Evolutionary conservation across 2,329 filamentous ascomycete genomes (phyloP).

Genomic region (Didymella keratinophila): DNA sequence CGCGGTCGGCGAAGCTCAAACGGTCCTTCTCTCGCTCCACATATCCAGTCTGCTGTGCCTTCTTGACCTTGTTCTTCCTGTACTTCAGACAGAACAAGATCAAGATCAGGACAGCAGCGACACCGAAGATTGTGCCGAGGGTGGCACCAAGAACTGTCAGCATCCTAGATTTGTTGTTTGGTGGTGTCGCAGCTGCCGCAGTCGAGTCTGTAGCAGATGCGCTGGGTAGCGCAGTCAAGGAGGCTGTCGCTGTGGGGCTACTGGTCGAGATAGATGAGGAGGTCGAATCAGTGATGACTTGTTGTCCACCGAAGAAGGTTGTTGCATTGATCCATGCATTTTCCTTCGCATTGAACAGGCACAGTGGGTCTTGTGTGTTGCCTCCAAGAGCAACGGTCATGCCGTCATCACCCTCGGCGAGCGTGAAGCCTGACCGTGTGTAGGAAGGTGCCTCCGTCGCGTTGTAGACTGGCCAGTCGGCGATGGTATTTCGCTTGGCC

Average conservation of each 20-base stretch:
- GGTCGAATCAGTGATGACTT: conserved; percentile 40
- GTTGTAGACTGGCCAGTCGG: conserved; percentile 82
- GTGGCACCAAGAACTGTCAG: conserved; percentile 78
- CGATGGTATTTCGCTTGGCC: conserved; percentile 63
- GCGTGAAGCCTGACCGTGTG: conserved; percentile 72
- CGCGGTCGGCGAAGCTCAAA: conserved; percentile 60
- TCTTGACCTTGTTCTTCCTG: conserved; percentile 65
- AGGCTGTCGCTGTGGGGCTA: conserved; percentile 30
- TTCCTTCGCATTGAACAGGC: conserved; percentile 76
- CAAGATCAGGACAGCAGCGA: conserved; percentile 73
- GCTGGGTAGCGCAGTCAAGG: conserved; percentile 25
- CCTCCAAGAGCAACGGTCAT: conserved; percentile 83
- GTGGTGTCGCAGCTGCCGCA: conserved; percentile 37
- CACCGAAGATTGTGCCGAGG: conserved; percentile 79
- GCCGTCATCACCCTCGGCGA: conserved; percentile 72
- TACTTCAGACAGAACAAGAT: conserved; percentile 74
- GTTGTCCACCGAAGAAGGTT: conserved; percentile 63
- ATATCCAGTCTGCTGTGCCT: conserved; percentile 66
- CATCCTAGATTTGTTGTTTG: conserved; percentile 57
- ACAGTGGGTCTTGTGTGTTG: conserved; percentile 67
- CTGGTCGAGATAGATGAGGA: conserved; percentile 46
- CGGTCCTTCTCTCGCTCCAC: conserved; percentile 51
- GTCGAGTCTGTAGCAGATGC: conserved; percentile 47
- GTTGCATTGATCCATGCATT: conserved; percentile 83
- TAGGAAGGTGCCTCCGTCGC: conserved; percentile 71